Evolutionary conservation across 371 early-diverging fungal species (phyloP).

Genomic region (Mortierella sp.): DNA sequence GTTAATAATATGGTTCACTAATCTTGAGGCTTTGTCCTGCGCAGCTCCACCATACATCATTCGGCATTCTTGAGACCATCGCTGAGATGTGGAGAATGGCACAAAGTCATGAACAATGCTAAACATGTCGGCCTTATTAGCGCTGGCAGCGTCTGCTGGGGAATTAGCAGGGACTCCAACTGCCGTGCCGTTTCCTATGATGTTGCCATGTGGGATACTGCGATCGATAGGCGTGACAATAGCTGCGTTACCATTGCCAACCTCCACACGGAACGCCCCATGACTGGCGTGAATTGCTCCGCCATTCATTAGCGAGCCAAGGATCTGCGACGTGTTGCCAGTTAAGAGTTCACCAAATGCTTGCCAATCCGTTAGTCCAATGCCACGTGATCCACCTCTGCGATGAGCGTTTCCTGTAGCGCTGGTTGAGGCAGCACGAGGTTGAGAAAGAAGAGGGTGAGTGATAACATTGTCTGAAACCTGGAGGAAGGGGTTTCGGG

Average conservation of each 20-base stretch:
- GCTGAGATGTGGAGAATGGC: conserved; percentile 81
- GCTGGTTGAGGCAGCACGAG: conserved; percentile 46
- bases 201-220: conserved; percentile 29
- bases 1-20: conserved; percentile 77
- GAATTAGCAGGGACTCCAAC: conserved; percentile 26
- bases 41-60: conserved; percentile 80
- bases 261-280: conserved; percentile 67
- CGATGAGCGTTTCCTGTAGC: conserved; percentile 26
- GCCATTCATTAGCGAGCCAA: conserved; percentile 73
- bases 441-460: conserved; percentile 79
- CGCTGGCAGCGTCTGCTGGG: conserved; percentile 17
- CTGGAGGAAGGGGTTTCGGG: conserved; percentile 35
- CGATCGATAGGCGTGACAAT: conserved; percentile 48
- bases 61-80: conserved; percentile 92
- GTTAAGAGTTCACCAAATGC: conserved; percentile 81
- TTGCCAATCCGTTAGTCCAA: conserved; percentile 64
- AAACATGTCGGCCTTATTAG: conserved; percentile 57
- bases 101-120: conserved; percentile 76
- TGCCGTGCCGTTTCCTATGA: not conserved
- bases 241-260: conserved; percentile 61
- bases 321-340: conserved; percentile 74
- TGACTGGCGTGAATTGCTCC: conserved; percentile 58
- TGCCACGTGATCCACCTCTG: conserved; percentile 36
- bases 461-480: conserved; percentile 70
- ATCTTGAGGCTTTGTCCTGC: conserved; percentile 69